These are phyloP conservation scores for Cordyceps farinosa DNA, from an alignment of 2,329 filamentous ascomycete genomes.

Conservation along the genomic window DNA sequence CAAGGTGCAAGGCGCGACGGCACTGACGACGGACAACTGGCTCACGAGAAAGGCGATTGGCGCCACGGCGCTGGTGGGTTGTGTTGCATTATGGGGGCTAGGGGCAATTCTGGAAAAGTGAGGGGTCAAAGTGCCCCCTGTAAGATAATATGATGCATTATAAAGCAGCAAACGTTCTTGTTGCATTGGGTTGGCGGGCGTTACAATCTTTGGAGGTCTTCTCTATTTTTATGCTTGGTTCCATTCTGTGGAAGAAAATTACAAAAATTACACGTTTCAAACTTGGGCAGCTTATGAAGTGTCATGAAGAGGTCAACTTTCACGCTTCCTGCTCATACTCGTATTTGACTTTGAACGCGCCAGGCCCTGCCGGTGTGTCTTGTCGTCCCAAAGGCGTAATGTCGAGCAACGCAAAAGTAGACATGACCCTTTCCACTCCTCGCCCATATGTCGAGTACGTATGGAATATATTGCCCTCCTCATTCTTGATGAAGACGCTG, in stretches of 20 bases:
- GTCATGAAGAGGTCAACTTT: neutral
- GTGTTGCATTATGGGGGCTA: conserved; percentile 56
- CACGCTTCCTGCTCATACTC: conserved; percentile 23
- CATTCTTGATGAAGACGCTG: conserved; percentile 33
- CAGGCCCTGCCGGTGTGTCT: conserved; percentile 25
- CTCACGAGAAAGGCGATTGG: conserved; percentile 63
- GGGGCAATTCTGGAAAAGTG: conserved; percentile 48
- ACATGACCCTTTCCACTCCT: conserved; percentile 31
- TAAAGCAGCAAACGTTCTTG: neutral
- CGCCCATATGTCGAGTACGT: conserved; percentile 35
- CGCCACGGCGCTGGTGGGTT: conserved; percentile 59
- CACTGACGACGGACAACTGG: conserved; percentile 63
- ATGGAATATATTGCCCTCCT: conserved; percentile 32
- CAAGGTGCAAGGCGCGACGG: conserved; percentile 45
- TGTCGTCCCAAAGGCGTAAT: conserved; percentile 35
- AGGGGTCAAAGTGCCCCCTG: neutral
- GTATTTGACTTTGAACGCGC: conserved; percentile 27
- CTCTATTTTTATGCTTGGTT: neutral
- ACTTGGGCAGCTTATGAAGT: no score
- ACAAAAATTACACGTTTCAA: neutral
- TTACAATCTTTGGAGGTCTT: conserved; percentile 7
- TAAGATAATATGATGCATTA: neutral
- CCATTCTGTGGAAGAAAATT: neutral
- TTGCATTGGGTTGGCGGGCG: conserved; percentile 10
- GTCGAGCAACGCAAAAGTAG: conserved; percentile 32